Percentiles rank a stretch among this genome's conserved stretches.
Conservation (phyloP, 164 flowering plant species). For the Berberis thunbergii region DNA sequence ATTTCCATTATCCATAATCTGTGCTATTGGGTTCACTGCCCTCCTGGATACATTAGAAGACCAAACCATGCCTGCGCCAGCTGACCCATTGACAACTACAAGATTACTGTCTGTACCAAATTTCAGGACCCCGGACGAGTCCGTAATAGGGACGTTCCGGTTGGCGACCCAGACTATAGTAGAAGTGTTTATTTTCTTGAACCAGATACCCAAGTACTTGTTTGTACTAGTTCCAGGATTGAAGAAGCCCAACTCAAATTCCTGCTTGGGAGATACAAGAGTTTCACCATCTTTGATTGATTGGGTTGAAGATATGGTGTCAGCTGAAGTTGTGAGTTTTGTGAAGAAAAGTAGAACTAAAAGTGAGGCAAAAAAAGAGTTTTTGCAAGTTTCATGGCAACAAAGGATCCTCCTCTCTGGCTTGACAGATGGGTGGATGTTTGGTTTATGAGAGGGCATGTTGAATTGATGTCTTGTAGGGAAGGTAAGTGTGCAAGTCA, state of each 20-base stretch:
- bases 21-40: background rate
- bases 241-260: constrained; percentile 17
- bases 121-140: constrained; percentile 11
- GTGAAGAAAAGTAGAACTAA: too few species aligned
- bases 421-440: too few species aligned
- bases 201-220: constrained; percentile 17
- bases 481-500: too few species aligned
- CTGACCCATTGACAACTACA: background rate
- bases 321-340: background rate
- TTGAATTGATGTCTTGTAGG: too few species aligned
- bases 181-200: constrained; percentile 6
- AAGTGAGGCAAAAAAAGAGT: too few species aligned
- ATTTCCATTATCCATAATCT: constrained; percentile 14
- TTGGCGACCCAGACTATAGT: constrained; percentile 24
- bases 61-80: constrained; percentile 11
- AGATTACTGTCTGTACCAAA: constrained; percentile 9
- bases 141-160: constrained; percentile 13
- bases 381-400: too few species aligned
- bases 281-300: constrained; percentile 7
- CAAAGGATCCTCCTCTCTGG: too few species aligned
- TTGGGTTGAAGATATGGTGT: constrained; percentile 2
- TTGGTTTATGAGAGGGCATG: too few species aligned
- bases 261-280: constrained; percentile 3
- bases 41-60: constrained; percentile 1
- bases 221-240: constrained; percentile 11